phyloP scores from a whole-genome alignment of 306 rosid species.

The Echinosophora koreensis region DNA sequence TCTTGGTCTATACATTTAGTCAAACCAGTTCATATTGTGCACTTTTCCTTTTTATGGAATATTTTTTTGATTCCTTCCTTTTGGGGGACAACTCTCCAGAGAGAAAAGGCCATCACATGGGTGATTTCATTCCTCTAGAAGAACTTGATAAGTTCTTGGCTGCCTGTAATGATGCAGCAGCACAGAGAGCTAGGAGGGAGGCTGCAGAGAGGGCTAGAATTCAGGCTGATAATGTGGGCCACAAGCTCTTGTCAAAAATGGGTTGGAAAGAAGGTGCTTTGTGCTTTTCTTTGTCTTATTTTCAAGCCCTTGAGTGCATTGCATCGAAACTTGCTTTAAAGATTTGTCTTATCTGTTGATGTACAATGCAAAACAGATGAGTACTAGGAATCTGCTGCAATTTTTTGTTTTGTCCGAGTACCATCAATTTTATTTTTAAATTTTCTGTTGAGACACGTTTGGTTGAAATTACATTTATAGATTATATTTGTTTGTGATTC shows the following conservation, averaged over 20 bases:
- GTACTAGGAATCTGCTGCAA: background rate
- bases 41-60: conserved; percentile 13
- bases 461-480: background rate
- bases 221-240: conserved; percentile 98
- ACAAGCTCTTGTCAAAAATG: conserved; percentile 90
- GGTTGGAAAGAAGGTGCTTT: conserved; percentile 95
- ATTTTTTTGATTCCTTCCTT: conserved; percentile 31
- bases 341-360: background rate
- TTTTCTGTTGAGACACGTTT: background rate
- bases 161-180: conserved; percentile 78
- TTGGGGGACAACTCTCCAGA: conserved; percentile 50
- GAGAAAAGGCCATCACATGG: conserved; percentile 99
- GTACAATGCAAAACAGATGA: background rate
- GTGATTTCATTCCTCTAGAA: conserved; percentile 91
- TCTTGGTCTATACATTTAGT: conserved; percentile 8
- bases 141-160: conserved; percentile 96
- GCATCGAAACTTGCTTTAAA: background rate
- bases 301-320: conserved; percentile 5
- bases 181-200: conserved; percentile 79
- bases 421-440: background rate
- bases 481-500: background rate
- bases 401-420: background rate
- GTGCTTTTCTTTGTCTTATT: conserved; percentile 19
- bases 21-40: background rate
- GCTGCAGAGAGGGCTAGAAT: conserved; percentile 86